Percentiles rank a stretch among this genome's conserved stretches.
These are phyloP conservation scores for Starmerella floricola DNA, from an alignment of 805 yeast species.

Conservation along the genomic window DNA sequence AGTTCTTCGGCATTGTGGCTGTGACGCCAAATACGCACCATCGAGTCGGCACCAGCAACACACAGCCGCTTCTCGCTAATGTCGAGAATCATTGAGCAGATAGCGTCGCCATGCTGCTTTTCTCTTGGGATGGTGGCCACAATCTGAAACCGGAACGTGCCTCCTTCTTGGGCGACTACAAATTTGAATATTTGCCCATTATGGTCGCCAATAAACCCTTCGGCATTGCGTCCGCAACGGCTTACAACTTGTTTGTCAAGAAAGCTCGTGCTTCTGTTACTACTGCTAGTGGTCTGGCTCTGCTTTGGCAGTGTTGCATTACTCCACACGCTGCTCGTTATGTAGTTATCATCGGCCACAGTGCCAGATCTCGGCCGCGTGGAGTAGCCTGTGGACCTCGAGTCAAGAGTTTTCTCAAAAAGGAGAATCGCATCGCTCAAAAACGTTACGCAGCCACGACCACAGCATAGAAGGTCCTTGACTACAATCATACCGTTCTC, in stretches of 20 bases:
- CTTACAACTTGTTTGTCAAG: too few relatives aligned
- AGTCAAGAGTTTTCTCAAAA: too few relatives aligned
- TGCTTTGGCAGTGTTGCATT: too few relatives aligned
- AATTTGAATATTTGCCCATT: conserved; percentile 6
- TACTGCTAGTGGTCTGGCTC: too few relatives aligned
- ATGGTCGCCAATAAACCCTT: conserved; percentile 6
- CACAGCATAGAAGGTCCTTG: not conserved
- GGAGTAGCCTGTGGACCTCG: too few relatives aligned
- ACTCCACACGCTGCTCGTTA: too few relatives aligned
- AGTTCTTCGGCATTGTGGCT: not conserved
- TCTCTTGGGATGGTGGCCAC: not conserved
- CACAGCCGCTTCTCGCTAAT: not conserved
- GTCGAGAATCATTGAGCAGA: conserved; percentile 7
- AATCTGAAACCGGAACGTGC: not conserved
- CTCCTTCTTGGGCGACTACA: not conserved
- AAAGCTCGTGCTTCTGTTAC: too few relatives aligned
- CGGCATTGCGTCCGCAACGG: not conserved
- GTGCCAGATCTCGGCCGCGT: too few relatives aligned
- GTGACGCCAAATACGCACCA: conserved; percentile 8
- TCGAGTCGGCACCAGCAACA: conserved; percentile 6
- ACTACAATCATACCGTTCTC: not conserved
- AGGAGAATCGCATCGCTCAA: not conserved
- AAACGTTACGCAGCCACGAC: not conserved
- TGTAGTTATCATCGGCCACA: too few relatives aligned
- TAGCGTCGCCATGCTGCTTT: not conserved